These are phyloP conservation scores for Coccinonectria pachysandricola DNA, from an alignment of 2,329 filamentous ascomycete species.

Conservation along the genomic window DNA sequence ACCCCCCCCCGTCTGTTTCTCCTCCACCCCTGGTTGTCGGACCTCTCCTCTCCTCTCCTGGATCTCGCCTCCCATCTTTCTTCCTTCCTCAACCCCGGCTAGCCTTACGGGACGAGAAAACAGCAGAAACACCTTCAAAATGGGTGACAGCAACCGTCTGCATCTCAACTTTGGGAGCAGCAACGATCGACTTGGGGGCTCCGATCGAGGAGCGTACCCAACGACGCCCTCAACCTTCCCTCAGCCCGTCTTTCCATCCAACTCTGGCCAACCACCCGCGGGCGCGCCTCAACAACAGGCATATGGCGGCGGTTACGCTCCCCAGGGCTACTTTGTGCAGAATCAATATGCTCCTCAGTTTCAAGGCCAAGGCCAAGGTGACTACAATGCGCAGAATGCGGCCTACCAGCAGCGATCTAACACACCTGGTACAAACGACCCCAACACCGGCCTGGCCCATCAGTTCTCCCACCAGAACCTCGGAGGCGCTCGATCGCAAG, in stretches of 20 bases:
- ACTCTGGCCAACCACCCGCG: slow-evolving; percentile 13
- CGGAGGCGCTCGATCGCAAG: slow-evolving; percentile 57
- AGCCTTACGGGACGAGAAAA: no score
- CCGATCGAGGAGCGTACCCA: slow-evolving; percentile 63
- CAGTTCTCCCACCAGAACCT: slow-evolving; percentile 97
- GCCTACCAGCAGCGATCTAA: slow-evolving; percentile 43
- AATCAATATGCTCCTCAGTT: slow-evolving; percentile 42
- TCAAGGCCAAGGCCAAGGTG: slow-evolving; percentile 30
- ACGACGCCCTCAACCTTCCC: slow-evolving; percentile 94
- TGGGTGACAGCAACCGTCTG: slow-evolving; percentile 52
- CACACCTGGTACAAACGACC: slow-evolving; percentile 61
- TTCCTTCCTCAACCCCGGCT: no score
- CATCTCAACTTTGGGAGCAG: slow-evolving; percentile 58
- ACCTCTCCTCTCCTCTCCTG: slow-evolving; percentile 18
- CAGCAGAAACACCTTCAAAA: no score
- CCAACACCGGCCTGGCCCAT: slow-evolving; percentile 82
- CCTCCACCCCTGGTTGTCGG: slow-evolving; percentile 13
- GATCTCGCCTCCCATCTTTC: slow-evolving; percentile 17
- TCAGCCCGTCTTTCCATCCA: slow-evolving; percentile 60
- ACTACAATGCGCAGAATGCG: slow-evolving; percentile 38
- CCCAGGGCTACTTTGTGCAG: slow-evolving; percentile 51
- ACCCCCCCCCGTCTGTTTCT: slow-evolving; percentile 9
- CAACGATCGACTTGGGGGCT: slow-evolving; percentile 51
- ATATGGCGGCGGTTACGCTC: slow-evolving; percentile 36
- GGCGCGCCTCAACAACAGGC: slow-evolving; percentile 32